Evolutionary conservation across 2,329 filamentous ascomycete genomes (phyloP).

Genomic region (Hypomyces perniciosus): DNA sequence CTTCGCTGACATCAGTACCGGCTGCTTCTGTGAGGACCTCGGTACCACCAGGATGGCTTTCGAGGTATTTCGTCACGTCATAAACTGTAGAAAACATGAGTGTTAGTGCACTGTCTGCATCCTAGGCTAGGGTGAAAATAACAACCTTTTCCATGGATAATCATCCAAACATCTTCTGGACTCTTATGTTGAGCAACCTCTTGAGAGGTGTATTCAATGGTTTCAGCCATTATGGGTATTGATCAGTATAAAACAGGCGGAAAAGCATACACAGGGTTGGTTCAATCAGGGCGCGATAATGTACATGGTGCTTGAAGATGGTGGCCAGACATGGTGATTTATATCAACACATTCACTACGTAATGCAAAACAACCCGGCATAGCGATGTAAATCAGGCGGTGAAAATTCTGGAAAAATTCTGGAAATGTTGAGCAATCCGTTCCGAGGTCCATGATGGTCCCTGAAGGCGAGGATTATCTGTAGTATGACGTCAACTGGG

Average conservation of each 20-base stretch:
- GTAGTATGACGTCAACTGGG: no score
- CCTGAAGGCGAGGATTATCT: no score
- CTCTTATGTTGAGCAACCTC: slow-evolving; percentile 46
- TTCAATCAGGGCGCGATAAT: background rate
- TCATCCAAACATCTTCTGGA: slow-evolving; percentile 46
- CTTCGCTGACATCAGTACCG: slow-evolving; percentile 71
- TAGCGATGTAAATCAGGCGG: no score
- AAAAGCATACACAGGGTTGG: background rate
- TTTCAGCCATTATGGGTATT: background rate
- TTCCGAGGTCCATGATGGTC: no score
- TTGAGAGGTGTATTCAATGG: slow-evolving; percentile 24
- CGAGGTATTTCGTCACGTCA: slow-evolving; percentile 50
- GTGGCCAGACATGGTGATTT: background rate
- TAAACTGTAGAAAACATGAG: slow-evolving; percentile 39
- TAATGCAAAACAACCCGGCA: no score
- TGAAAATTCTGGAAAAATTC: no score
- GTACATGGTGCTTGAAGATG: background rate
- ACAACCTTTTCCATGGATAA: slow-evolving; percentile 50
- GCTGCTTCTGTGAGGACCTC: slow-evolving; percentile 72
- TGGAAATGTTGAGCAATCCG: no score
- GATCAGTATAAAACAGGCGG: background rate
- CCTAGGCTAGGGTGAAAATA: slow-evolving; percentile 10
- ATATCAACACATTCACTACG: background rate
- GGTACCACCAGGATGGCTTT: slow-evolving; percentile 65
- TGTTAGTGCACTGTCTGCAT: background rate